Evolutionary conservation across 73 alveolate species (phyloP).

Genomic region (Blepharisma stoltei): DNA sequence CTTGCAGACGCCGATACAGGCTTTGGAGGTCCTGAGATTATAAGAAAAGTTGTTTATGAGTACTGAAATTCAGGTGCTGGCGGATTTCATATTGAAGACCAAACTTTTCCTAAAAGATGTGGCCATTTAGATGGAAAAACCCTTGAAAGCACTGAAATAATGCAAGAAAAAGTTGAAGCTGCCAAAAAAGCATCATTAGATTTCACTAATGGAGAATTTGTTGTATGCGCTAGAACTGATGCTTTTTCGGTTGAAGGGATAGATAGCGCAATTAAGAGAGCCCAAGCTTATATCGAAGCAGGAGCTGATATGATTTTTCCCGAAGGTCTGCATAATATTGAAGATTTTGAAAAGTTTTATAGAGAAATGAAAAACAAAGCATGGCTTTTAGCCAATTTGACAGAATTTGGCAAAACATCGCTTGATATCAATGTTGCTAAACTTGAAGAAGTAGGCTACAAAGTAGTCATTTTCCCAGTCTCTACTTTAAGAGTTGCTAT

Average conservation of each 20-base stretch:
- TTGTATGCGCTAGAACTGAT: constrained; percentile 94
- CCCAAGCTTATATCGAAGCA: constrained; percentile 77
- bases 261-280: constrained; percentile 52
- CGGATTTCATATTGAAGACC: constrained; percentile 87
- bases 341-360: constrained; percentile 39
- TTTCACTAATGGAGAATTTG: constrained; percentile 86
- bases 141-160: constrained; percentile 60
- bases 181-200: constrained; percentile 66
- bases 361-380: constrained; percentile 35
- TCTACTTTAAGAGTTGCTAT: constrained; percentile 88
- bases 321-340: constrained; percentile 70
- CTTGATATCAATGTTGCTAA: constrained; percentile 49
- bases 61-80: constrained; percentile 85
- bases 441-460: constrained; percentile 66
- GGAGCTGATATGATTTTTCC: constrained; percentile 99
- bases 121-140: constrained; percentile 93
- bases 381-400: constrained; percentile 75
- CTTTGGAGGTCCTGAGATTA: constrained; percentile 69
- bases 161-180: constrained; percentile 57
- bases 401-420: constrained; percentile 84
- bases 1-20: constrained; percentile 98
- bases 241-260: constrained; percentile 84
- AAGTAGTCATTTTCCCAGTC: constrained; percentile 90
- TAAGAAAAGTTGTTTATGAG: neutral
- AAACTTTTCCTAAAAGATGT: constrained; percentile 91